Conservation (phyloP, 2,329 filamentous ascomycete species). For the Neoscytalidium dimidiatum region DNA sequence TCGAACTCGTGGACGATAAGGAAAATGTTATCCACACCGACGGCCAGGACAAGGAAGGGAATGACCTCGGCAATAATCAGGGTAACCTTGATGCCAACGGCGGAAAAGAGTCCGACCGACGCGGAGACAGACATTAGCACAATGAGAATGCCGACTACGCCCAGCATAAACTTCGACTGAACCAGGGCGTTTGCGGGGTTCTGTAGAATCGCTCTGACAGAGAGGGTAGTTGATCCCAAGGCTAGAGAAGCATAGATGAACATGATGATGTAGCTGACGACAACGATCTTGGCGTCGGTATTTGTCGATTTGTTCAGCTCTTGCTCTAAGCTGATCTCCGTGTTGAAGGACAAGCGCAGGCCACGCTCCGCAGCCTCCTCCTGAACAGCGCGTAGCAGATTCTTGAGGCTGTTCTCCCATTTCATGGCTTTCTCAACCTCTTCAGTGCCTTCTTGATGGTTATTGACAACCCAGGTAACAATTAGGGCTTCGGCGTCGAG, state of each 20-base stretch:
- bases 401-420: slow-evolving; percentile 80
- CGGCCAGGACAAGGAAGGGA: slow-evolving; percentile 92
- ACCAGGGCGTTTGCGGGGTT: slow-evolving; percentile 86
- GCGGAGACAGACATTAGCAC: slow-evolving; percentile 97
- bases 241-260: slow-evolving; percentile 95
- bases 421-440: slow-evolving; percentile 77
- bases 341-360: slow-evolving; percentile 87
- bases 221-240: slow-evolving; percentile 83
- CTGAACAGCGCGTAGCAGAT: slow-evolving; percentile 74
- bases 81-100: slow-evolving; percentile 87
- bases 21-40: slow-evolving; percentile 99
- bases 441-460: slow-evolving; percentile 72
- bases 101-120: slow-evolving; percentile 93
- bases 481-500: slow-evolving; percentile 78
- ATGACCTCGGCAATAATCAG: slow-evolving; percentile 98
- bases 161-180: slow-evolving; percentile 94
- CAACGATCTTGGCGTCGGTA: slow-evolving; percentile 94
- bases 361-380: slow-evolving; percentile 76
- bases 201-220: slow-evolving; percentile 71
- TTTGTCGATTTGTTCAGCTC: slow-evolving; percentile 98
- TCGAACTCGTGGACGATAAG: slow-evolving; percentile 98
- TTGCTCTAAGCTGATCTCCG: slow-evolving; percentile 91
- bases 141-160: slow-evolving; percentile 91
- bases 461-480: slow-evolving; percentile 93
- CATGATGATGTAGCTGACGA: slow-evolving; percentile 98